Evolutionary conservation across 2,329 filamentous ascomycete genomes (phyloP).

Genomic region (Diaporthe destruens): DNA sequence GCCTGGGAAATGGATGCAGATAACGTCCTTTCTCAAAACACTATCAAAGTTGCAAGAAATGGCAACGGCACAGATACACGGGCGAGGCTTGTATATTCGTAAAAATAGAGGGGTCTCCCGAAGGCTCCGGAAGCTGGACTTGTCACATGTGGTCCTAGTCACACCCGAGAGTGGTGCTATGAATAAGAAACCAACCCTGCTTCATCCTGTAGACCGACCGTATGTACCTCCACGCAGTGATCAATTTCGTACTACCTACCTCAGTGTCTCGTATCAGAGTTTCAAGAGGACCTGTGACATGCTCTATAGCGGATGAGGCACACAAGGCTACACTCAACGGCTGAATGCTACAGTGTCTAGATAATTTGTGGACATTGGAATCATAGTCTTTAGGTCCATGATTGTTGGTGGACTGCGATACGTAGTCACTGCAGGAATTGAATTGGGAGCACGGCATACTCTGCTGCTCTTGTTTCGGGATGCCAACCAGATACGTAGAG

Average conservation of each 20-base stretch:
- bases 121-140: background rate
- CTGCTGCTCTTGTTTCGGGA: background rate
- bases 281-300: background rate
- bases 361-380: background rate
- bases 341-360: background rate
- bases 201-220: background rate
- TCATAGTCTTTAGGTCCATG: background rate
- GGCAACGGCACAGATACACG: background rate
- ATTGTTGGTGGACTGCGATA: background rate
- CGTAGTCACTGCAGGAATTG: background rate
- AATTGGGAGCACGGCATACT: background rate
- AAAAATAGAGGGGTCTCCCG: background rate
- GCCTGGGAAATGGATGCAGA: background rate
- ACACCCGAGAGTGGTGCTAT: background rate
- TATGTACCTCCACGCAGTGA: background rate
- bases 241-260: background rate
- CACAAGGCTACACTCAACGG: background rate
- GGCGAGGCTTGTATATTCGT: background rate
- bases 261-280: background rate
- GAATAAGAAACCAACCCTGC: background rate
- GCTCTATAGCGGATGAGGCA: background rate
- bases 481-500: background rate
- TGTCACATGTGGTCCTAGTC: background rate
- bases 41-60: background rate
- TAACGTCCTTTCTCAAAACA: background rate